Percentiles rank a stretch among this genome's conserved stretches.
Conservation (phyloP, 495 filamentous ascomycete species). For the Aspergillus funiculosus region DNA sequence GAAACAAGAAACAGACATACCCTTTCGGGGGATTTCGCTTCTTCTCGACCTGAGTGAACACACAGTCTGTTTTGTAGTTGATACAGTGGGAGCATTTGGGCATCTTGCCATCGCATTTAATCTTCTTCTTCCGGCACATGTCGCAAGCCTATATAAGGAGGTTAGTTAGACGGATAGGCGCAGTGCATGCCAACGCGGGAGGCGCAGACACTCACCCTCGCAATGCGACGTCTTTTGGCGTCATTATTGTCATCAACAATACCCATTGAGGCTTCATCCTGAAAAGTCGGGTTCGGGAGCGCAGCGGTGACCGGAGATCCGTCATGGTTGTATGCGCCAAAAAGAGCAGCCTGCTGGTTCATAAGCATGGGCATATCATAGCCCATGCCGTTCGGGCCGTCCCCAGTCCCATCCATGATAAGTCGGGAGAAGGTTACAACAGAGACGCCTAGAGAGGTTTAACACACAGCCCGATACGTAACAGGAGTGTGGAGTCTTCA, state of each 20-base stretch:
- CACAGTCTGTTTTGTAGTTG: constrained; percentile 97
- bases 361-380: constrained; percentile 43
- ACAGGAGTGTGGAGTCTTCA: constrained; percentile 18
- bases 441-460: not conserved
- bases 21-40: constrained; percentile 97
- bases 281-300: constrained; percentile 56
- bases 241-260: constrained; percentile 61
- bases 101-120: constrained; percentile 97
- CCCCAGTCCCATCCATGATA: constrained; percentile 40
- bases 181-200: not conserved
- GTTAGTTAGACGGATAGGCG: not conserved
- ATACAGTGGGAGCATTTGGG: constrained; percentile 93
- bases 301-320: constrained; percentile 54
- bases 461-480: constrained; percentile 4
- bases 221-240: constrained; percentile 88
- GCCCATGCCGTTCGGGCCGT: constrained; percentile 36
- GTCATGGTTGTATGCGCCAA: constrained; percentile 57
- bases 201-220: constrained; percentile 55
- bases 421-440: not conserved
- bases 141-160: constrained; percentile 70
- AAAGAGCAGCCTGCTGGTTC: constrained; percentile 66
- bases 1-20: constrained; percentile 40
- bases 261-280: constrained; percentile 45
- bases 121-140: constrained; percentile 99
- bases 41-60: constrained; percentile 98